phyloP scores from a whole-genome alignment of 176 grass and related monocot genomes.

The Eleusine indica region DNA sequence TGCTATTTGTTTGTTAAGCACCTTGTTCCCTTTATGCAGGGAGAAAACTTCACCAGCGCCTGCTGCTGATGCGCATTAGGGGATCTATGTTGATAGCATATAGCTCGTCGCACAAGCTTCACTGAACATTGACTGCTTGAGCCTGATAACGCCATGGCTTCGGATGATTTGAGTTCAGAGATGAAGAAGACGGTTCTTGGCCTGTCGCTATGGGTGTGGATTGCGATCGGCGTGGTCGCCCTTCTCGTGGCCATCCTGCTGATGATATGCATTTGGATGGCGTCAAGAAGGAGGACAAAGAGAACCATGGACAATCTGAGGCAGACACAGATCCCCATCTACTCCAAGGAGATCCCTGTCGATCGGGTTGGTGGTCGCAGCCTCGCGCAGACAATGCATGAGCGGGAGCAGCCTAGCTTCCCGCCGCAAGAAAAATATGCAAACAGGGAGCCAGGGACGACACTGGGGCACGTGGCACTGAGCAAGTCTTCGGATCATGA shows the following conservation, averaged over 20 bases:
- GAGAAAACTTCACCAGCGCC: slow-evolving; percentile 12
- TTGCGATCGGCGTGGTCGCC: slow-evolving; percentile 71
- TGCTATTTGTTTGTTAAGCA: background rate
- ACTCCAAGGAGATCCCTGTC: slow-evolving; percentile 94
- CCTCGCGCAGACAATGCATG: slow-evolving; percentile 74
- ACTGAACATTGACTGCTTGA: slow-evolving; percentile 13
- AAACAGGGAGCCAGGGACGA: slow-evolving; percentile 55
- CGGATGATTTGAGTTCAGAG: slow-evolving; percentile 49
- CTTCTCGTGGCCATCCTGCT: slow-evolving; percentile 78
- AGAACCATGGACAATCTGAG: slow-evolving; percentile 55
- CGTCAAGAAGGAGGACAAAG: slow-evolving; percentile 63
- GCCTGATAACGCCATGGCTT: slow-evolving; percentile 44
- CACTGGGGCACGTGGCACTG: slow-evolving; percentile 52
- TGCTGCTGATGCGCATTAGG: slow-evolving; percentile 39
- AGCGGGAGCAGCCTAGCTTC: slow-evolving; percentile 55
- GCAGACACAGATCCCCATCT: slow-evolving; percentile 85
- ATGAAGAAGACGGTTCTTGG: slow-evolving; percentile 73
- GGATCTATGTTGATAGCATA: slow-evolving; percentile 17
- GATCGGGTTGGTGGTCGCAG: slow-evolving; percentile 73
- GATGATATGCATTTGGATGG: slow-evolving; percentile 80
- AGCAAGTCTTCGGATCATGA: slow-evolving; percentile 83
- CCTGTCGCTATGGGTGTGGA: slow-evolving; percentile 81
- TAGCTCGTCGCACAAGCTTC: background rate
- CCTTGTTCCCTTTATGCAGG: slow-evolving; percentile 34
- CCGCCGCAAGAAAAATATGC: slow-evolving; percentile 52